These are phyloP conservation scores for Verticillium nubilum DNA, from an alignment of 2,329 filamentous ascomycete genomes.

Conservation along the genomic window DNA sequence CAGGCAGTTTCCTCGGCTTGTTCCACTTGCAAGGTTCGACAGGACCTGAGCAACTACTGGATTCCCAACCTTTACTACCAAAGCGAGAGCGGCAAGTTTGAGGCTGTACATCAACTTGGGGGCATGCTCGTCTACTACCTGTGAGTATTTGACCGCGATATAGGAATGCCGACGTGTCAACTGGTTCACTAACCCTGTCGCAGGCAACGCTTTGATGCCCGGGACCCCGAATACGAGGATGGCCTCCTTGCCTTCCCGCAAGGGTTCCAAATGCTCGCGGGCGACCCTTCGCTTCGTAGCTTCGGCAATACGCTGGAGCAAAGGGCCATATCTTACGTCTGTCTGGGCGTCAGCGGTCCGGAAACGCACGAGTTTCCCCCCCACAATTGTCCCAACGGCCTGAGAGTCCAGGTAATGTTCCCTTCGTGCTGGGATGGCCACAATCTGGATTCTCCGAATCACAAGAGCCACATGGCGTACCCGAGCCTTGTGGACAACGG, in stretches of 20 bases:
- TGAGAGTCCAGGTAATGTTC: conserved; percentile 50
- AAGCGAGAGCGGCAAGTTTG: conserved; percentile 50
- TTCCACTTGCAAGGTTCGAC: conserved; percentile 57
- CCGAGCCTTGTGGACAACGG: conserved; percentile 24
- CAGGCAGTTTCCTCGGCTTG: conserved; percentile 50
- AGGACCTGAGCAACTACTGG: conserved; percentile 66
- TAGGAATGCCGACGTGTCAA: too few relatives aligned
- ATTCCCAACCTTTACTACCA: conserved; percentile 50
- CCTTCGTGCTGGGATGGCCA: conserved; percentile 59
- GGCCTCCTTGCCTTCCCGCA: conserved; percentile 54
- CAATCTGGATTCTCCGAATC: conserved; percentile 47
- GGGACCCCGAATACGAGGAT: conserved; percentile 31
- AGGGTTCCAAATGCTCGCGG: conserved; percentile 62
- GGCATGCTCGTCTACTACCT: conserved; percentile 46
- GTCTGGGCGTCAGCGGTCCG: conserved; percentile 38
- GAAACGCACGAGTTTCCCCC: conserved; percentile 49
- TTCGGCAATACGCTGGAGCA: conserved; percentile 38
- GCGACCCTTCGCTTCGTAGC: conserved; percentile 40
- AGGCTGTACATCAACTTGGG: conserved; percentile 33
- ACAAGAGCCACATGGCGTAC: conserved; percentile 52
- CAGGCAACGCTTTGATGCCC: conserved; percentile 33
- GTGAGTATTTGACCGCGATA: conserved; percentile 22
- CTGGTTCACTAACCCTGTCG: neutral
- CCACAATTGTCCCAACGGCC: conserved; percentile 45
- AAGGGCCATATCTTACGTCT: conserved; percentile 49